Conservation (phyloP, 148 eudicot genomes). For the Rhododendron ovatum region DNA sequence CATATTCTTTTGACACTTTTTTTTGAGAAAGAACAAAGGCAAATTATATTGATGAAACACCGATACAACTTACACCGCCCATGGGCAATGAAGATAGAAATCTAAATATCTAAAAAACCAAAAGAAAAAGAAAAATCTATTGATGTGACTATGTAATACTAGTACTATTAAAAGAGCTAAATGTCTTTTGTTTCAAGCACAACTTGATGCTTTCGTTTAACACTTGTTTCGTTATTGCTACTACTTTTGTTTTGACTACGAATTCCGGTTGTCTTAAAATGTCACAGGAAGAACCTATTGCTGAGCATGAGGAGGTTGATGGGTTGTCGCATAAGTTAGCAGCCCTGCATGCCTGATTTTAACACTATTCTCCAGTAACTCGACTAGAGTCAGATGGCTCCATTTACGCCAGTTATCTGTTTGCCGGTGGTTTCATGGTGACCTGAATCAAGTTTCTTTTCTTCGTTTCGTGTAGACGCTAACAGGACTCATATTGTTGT, state of each 20-base stretch:
- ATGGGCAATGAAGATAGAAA: not conserved
- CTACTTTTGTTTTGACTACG: not conserved
- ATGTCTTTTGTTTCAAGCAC: not conserved
- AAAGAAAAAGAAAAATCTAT: no score
- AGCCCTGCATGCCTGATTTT: slow-evolving; percentile 23
- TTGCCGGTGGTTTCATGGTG: not conserved
- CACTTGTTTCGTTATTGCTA: not conserved
- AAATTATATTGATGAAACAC: not conserved
- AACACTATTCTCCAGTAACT: not conserved
- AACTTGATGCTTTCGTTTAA: not conserved
- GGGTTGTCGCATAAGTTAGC: slow-evolving; percentile 34
- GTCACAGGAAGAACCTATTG: slow-evolving; percentile 36
- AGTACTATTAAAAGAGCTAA: not conserved
- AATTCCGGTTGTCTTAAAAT: not conserved
- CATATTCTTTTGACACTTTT: not conserved
- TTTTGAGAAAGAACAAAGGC: not conserved
- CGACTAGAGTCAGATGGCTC: not conserved
- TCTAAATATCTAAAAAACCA: no score
- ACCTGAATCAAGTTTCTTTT: not conserved
- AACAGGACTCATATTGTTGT: not conserved
- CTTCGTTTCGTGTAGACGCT: slow-evolving; percentile 6
- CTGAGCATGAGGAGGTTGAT: slow-evolving; percentile 48
- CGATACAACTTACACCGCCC: not conserved
- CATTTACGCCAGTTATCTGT: not conserved
- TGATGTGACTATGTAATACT: no score